A percentile compares a stretch with the other conserved stretches of the same genome.
Conservation (phyloP, 140 eudicot species). For the Senecio squalidus region DNA sequence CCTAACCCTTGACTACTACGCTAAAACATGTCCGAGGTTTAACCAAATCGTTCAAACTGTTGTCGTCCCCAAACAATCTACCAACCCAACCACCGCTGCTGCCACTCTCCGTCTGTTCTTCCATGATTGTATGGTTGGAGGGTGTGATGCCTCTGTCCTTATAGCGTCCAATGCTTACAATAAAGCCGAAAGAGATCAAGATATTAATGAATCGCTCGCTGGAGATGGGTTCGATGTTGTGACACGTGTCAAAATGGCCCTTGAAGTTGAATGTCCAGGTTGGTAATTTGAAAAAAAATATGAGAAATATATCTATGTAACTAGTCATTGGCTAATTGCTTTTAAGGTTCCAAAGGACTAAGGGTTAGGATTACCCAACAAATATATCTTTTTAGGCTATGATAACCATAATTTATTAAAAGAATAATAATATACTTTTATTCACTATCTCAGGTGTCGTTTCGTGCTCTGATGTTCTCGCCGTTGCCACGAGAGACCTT, state of each 20-base stretch:
- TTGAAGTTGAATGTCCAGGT: slow-evolving; percentile 52
- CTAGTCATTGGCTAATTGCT: no score
- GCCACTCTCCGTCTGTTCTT: slow-evolving; percentile 64
- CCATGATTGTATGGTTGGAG: slow-evolving; percentile 62
- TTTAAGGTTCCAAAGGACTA: no score
- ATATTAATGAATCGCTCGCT: slow-evolving; percentile 45
- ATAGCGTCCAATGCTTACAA: slow-evolving; percentile 42
- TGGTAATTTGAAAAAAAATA: no score
- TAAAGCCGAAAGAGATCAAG: slow-evolving; percentile 41
- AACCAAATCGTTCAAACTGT: slow-evolving; percentile 26
- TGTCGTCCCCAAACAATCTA: slow-evolving; percentile 31
- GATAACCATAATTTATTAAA: no score
- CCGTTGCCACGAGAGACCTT: slow-evolving; percentile 37
- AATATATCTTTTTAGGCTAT: no score
- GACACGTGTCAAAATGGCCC: slow-evolving; percentile 43
- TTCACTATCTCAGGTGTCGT: no score
- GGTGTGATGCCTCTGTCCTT: slow-evolving; percentile 61
- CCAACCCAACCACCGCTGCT: slow-evolving; percentile 54
- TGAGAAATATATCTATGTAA: no score
- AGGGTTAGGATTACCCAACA: no score
- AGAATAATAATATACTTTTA: no score
- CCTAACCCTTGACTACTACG: slow-evolving; percentile 34
- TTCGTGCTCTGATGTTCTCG: slow-evolving; percentile 53
- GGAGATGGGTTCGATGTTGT: slow-evolving; percentile 58
- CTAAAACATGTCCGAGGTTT: slow-evolving; percentile 34